Evolutionary conservation across 2,329 filamentous ascomycete species (phyloP), one percentile per base, ranked within the genome.

Genomic region (Fusarium marasasianum): DNA sequence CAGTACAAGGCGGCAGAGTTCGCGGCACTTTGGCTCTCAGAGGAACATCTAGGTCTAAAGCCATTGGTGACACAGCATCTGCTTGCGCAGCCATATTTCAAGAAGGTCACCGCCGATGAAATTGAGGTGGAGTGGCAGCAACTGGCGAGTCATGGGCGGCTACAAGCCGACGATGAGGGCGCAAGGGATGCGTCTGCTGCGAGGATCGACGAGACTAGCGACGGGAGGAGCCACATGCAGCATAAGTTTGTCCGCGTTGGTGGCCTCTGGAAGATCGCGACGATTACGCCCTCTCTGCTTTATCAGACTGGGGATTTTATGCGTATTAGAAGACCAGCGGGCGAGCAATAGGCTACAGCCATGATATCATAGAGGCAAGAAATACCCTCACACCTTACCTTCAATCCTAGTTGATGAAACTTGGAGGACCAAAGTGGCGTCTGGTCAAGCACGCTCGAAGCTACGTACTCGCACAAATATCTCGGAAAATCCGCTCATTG

Each of bases 131-230:
- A 54, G 2, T 54, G 51, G 51, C 51, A 54, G 14, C 51, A 54
- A n/a, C 8, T 54, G 5, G 51, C 51, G 7, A 54, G 51, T n/a
- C 51, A 54, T 2, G 51, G 51, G 24, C 24, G 51, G 1, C 4
- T 54, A 2, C 18, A 22, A 17, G 3, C 8, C 7, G 14, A 38
- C 4, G 18, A 1, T 9, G 35, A 1, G 1, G 14, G 18, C 3
- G 51, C n/a, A 0, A 54, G 51, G 24, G 51, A 54, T 11, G 35
- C 51, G 13, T 38, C 35, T 38, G 18, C 51, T 17, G 24, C 24
- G 2, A 54, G 24, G 14, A 54, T 54, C 18, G 8, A 17, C 10
- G 51, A 54, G 51, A 54, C 51, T 0, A 38, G 51, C 6, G 51
- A 54, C 2, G 51, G 51, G 2, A 54, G 35, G 20, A 54, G 51